phyloP scores from a whole-genome alignment of 2,329 filamentous ascomycete species.

The Fusarium fujikuroi region DNA sequence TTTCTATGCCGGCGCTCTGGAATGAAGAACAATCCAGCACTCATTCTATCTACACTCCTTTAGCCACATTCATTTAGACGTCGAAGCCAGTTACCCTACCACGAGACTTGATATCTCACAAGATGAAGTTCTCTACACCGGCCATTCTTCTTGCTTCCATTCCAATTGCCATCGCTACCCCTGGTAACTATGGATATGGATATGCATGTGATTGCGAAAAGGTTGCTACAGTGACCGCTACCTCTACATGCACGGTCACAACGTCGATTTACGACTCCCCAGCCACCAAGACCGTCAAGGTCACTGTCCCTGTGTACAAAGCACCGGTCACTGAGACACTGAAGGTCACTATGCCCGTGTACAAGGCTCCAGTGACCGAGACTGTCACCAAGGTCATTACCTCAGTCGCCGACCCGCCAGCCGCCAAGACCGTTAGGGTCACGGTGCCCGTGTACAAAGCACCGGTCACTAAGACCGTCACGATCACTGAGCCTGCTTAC shows the following conservation, averaged over 20 bases:
- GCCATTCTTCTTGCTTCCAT: not conserved
- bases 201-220: not conserved
- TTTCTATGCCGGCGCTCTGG: not conserved
- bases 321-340: not conserved
- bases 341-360: not conserved
- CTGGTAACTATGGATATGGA: not conserved
- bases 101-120: not conserved
- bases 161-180: not conserved
- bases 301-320: not conserved
- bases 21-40: not conserved
- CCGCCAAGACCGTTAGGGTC: not conserved
- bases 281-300: not conserved
- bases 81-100: not conserved
- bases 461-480: not conserved
- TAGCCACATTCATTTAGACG: not conserved
- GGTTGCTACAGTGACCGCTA: not conserved
- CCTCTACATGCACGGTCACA: not conserved
- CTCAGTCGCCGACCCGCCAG: not conserved
- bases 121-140: not conserved
- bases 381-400: not conserved
- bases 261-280: not conserved
- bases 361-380: not conserved
- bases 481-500: not conserved
- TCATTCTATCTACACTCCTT: not conserved
- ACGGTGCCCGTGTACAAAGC: not conserved